Evolutionary conservation across 2,329 filamentous ascomycete species (phyloP), one percentile per base, ranked within the genome.

Genomic region (Epicoccum nigrum): DNA sequence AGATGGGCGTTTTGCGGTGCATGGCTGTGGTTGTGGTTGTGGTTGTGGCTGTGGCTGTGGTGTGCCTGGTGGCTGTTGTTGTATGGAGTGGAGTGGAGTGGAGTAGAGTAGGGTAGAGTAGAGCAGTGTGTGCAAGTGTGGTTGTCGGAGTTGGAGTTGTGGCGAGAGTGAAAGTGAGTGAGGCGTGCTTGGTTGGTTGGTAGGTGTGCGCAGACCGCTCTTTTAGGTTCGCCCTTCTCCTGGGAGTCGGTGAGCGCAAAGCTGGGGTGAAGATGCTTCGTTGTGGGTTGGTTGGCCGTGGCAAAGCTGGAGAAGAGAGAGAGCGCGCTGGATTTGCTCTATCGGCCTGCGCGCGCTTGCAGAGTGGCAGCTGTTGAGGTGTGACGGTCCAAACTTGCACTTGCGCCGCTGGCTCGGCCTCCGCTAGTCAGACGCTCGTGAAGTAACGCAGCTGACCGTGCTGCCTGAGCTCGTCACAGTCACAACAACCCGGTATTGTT

Each of bases 1-100:
- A 86, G 65, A 90, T 79, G 35, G 86, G 81, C 39, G 79, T 81
- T 61, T 83, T 83, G 64, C 87, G 85, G 75, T 88, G 89, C 89
- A 92, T 92, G 60, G 60, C n/a, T 74, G 25, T 30, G 28, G 8
- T 35, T 46, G 32, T 57, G 47, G 33, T 20, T 20, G n/a, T 11
- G 21, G 23, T 3, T n/a, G 27, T 25, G 23, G 6, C 4, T 28
- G 45, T 16, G n/a, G n/a, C n/a, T n/a, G 28, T n/a, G 25, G 42
- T 45, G 32, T 56, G 45, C 45, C 34, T 20, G 35, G 15, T 11
- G n/a, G 33, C 3, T 9, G 27, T 4, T 28, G 41, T 13, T 16
- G 35, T 23, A 15, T 11, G 20, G 4, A 13, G 42, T 32, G 32
- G 31, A 8, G 12, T 13, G 25, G 3, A 9, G 45, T 20, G 35